phyloP scores from a whole-genome alignment of 139 green algal species.

The Diplosphaera chodatii region DNA sequence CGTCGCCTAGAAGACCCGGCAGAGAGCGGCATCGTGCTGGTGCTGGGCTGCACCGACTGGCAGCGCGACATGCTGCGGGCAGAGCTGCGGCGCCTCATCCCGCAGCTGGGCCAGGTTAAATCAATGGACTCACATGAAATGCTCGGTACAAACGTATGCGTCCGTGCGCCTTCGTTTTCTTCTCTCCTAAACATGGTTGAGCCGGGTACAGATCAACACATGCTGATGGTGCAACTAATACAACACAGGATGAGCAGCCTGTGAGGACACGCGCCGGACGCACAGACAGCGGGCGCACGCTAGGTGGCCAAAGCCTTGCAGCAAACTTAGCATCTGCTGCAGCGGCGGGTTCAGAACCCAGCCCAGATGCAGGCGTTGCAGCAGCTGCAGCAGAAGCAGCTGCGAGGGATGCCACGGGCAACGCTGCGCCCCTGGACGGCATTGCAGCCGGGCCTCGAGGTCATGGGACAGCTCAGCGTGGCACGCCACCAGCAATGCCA shows the following conservation, averaged over 20 bases:
- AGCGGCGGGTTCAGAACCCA: not conserved
- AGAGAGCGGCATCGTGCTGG: conserved; percentile 45
- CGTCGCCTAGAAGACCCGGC: conserved; percentile 3
- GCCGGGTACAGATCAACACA: no score
- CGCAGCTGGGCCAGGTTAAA: not conserved
- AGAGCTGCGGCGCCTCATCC: conserved; percentile 48
- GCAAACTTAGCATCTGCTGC: not conserved
- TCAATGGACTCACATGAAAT: no score
- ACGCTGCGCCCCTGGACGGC: no score
- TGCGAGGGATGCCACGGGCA: not conserved
- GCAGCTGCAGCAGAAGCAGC: not conserved
- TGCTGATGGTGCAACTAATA: no score
- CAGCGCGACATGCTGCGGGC: conserved; percentile 52
- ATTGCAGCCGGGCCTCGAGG: not conserved
- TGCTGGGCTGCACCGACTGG: conserved; percentile 54
- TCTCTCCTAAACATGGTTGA: no score
- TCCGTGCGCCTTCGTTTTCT: no score
- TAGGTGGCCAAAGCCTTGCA: not conserved
- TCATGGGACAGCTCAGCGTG: not conserved
- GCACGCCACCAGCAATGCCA: conserved; percentile 20
- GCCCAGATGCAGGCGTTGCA: not conserved
- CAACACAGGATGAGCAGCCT: no score
- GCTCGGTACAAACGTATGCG: no score
- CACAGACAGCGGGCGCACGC: not conserved
- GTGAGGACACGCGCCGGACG: no score